Conservation (phyloP, 2,329 filamentous ascomycete genomes). For the Cladorrhinum sp. region DNA sequence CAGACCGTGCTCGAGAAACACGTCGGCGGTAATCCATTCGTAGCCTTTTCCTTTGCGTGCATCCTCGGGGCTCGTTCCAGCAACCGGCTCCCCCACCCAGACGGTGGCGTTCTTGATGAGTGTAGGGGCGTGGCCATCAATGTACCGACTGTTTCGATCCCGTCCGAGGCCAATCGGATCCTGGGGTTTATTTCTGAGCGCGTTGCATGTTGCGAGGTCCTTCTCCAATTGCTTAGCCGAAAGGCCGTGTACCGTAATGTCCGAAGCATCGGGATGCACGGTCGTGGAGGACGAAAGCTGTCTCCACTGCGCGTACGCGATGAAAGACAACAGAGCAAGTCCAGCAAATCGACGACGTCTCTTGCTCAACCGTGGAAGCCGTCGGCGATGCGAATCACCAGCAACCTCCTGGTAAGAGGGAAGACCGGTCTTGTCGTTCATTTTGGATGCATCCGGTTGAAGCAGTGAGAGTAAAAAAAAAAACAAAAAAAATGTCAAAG, state of each 20-base stretch:
- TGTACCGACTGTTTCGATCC: constrained; percentile 57
- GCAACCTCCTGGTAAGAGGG: constrained; percentile 43
- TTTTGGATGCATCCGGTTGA: constrained; percentile 3
- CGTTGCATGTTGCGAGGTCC: constrained; percentile 54
- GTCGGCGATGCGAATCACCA: constrained; percentile 28
- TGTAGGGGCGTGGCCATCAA: constrained; percentile 56
- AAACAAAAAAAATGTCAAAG: too few species aligned
- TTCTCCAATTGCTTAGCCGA: constrained; percentile 52
- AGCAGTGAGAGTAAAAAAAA: not conserved
- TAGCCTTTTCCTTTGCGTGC: constrained; percentile 58
- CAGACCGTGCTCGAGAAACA: constrained; percentile 59
- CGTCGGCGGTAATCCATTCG: constrained; percentile 58
- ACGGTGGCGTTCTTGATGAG: constrained; percentile 65
- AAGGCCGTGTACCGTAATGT: constrained; percentile 36
- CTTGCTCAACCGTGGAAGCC: constrained; percentile 40
- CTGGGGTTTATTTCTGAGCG: constrained; percentile 51
- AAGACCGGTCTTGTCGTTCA: constrained; percentile 41
- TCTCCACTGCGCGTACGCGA: constrained; percentile 44
- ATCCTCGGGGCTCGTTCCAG: constrained; percentile 51
- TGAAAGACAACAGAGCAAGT: constrained; percentile 48
- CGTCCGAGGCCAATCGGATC: constrained; percentile 56
- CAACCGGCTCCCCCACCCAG: constrained; percentile 60
- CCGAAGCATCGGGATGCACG: constrained; percentile 8
- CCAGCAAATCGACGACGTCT: constrained; percentile 43
- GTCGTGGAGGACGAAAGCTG: constrained; percentile 31